Evolutionary conservation across 805 yeast genomes (phyloP), one percentile per base, ranked within the genome.

Genomic region (Hanseniaspora valbyensis): DNA sequence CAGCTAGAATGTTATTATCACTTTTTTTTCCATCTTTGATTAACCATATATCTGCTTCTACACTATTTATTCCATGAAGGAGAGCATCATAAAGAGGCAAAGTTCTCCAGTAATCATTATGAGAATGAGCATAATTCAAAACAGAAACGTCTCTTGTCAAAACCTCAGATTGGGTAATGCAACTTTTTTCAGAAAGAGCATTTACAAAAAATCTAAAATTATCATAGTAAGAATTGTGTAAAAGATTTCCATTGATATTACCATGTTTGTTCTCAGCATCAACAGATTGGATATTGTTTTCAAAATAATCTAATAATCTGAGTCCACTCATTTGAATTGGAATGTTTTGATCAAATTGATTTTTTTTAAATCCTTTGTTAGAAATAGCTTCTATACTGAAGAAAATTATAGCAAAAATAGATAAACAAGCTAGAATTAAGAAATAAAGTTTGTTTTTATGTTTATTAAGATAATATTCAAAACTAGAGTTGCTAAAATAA

Each of bases 31-130:
- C 45, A 68, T 54, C 12, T 66, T 68, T 33, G 5, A 61, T 57
- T 42, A 63, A 63, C 83, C 82, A 80, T 16, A 78, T 71, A 57
- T 81, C 88, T n/a, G 81, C 80, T 62, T 81, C 88, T 1, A 80
- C 69, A 44, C 82, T 75, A 39, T 69, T 68, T 33, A 75, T 69
- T 2, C 86, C 88, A 21, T 59, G 54, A 3, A 60, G 56, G 12
- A 71, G 60, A 0, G 85, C 86, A 53, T 79, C 81, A 46, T 75
- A 69, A 2, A 81, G 65, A 0, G 86, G 86, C 4, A 66, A 57
- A 2, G 59, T 53, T 57, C 86, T 65, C 81, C 83, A 77, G 61
- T 81, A 81, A 59, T 81, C 86, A 58, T 81, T 81, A 59, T 81
- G 87, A 0, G 84, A 77, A 59, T 81, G 87, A 22, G 80, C 66